Percentiles rank a stretch among this genome's conserved stretches.
Conservation (phyloP, 1,139 yeast species). For the Nakaseomyces kungkrabaensis region DNA sequence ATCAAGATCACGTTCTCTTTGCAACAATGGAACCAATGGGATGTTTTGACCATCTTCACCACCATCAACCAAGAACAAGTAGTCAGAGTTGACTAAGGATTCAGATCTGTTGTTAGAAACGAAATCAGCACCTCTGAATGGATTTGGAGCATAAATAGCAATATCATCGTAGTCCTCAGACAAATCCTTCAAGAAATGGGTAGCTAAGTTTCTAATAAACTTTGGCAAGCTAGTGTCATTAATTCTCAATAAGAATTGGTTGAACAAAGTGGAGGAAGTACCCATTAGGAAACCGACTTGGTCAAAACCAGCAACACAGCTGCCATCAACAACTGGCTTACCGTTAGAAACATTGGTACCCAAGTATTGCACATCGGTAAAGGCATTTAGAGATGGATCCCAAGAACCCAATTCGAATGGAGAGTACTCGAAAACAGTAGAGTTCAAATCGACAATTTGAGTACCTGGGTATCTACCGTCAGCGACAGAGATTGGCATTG, state of each 20-base stretch:
- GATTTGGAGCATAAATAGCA: constrained; percentile 66
- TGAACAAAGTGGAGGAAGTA: constrained; percentile 68
- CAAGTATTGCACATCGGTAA: constrained; percentile 55
- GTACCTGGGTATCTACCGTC: constrained; percentile 69
- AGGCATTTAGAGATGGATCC: constrained; percentile 63
- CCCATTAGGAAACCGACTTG: constrained; percentile 68
- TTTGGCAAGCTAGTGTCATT: constrained; percentile 34
- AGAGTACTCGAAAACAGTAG: constrained; percentile 66
- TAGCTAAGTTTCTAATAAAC: constrained; percentile 1
- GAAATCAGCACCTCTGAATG: constrained; percentile 36
- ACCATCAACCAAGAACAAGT: constrained; percentile 66
- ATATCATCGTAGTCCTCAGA: constrained; percentile 47
- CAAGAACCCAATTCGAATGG: constrained; percentile 82
- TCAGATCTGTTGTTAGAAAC: constrained; percentile 29
- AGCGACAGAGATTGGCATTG: constrained; percentile 71
- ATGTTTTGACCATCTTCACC: constrained; percentile 73
- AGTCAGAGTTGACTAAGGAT: constrained; percentile 32
- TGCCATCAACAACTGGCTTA: constrained; percentile 26
- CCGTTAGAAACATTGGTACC: constrained; percentile 59
- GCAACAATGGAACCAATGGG: constrained; percentile 70
- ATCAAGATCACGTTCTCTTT: constrained; percentile 58
- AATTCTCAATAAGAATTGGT: constrained; percentile 52
- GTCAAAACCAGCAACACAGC: constrained; percentile 58
- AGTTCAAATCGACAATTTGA: constrained; percentile 43
- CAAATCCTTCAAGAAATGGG: constrained; percentile 35